phyloP scores from a whole-genome alignment of 345 rosid species.

The Dipteronia sinensis region DNA sequence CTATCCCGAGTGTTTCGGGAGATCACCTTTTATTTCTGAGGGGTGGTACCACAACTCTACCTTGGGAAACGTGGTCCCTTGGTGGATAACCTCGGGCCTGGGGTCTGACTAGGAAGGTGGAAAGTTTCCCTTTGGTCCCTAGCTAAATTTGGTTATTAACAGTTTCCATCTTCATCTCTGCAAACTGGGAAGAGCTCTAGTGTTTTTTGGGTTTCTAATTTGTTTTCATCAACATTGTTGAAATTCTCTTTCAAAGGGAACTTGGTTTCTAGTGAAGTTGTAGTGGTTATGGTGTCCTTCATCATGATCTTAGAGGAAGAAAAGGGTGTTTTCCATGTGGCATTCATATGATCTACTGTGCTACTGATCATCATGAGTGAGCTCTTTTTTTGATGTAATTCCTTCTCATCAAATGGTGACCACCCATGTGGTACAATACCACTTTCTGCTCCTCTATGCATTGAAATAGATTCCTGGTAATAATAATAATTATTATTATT shows the following conservation, averaged over 20 bases:
- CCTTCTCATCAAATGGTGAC: constrained; percentile 34
- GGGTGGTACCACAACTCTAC: too few relatives aligned
- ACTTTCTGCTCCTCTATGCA: constrained; percentile 26
- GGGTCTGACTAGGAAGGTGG: too few relatives aligned
- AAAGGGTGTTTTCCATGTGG: constrained; percentile 26
- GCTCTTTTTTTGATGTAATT: constrained; percentile 26
- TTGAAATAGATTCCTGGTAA: constrained; percentile 26
- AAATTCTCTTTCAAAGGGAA: constrained; percentile 1
- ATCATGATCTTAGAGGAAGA: constrained; percentile 11
- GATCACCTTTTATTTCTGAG: too few relatives aligned
- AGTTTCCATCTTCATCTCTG: constrained; percentile 11
- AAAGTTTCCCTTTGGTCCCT: too few relatives aligned
- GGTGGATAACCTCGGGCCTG: too few relatives aligned
- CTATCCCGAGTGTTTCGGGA: too few relatives aligned
- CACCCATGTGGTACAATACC: constrained; percentile 25
- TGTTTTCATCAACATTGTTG: constrained; percentile 28
- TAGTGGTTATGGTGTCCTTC: constrained; percentile 15
- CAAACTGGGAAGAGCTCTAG: constrained; percentile 61
- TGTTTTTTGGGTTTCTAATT: constrained; percentile 44
- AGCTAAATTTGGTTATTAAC: too few relatives aligned
- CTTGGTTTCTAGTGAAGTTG: constrained; percentile 3
- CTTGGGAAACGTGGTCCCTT: too few relatives aligned
- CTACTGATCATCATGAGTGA: neutral
- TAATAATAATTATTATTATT: too few relatives aligned
- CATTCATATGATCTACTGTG: constrained; percentile 4